Evolutionary conservation across 1,284 basidiomycete species (phyloP), one percentile per base, ranked within the genome.

Genomic region (Kalmanozyma brasiliensis): DNA sequence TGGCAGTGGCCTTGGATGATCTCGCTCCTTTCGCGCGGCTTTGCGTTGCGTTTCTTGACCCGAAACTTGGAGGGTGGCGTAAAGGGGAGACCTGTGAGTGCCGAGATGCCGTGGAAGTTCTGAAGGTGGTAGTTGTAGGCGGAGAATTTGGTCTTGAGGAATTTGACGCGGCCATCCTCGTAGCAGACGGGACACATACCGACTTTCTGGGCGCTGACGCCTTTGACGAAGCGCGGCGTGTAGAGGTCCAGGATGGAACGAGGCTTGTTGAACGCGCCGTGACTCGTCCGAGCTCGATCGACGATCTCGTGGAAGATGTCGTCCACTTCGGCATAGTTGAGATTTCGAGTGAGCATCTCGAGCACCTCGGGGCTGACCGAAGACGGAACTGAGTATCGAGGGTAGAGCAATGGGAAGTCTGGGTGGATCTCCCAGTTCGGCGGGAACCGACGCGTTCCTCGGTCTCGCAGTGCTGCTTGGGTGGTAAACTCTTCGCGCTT

Each of bases 61-160:
- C 46, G 52, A 16, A 75, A 76, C 17, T 46, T 41, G 16, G 62
- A 29, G 3, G 74, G 74, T 3, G 74, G 74, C 2, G 57, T 58
- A 23, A 76, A 65, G 16, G 74, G 74, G 2, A 62, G 35, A 1
- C 63, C 64, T 2, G 60, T 74, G 5, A 49, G 14, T 0, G 64
- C 62, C 0, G 59, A 68, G 36, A 76, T 61, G 3, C 74, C 74
- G 49, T 76, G 74, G 17, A 51, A 42, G 42, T 73, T 66, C 17
- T 73, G 73, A 17, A 76, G 23, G 32, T 76, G 74, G 22, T 75
- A 76, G 37, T 76, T 76, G 65, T 74, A 76, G 13, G 73, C 72
- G 14, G 74, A 76, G 30, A 62, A 60, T 37, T 76, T 76, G 24
- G 62, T 76, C 47, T 70, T 68, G 56, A 58, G 49, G 24, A 64